A percentile compares a stretch with the other conserved stretches of the same genome.
These are phyloP conservation scores for Rhynchosporium graminicola DNA, from an alignment of 2,329 filamentous ascomycete genomes.

Conservation along the genomic window DNA sequence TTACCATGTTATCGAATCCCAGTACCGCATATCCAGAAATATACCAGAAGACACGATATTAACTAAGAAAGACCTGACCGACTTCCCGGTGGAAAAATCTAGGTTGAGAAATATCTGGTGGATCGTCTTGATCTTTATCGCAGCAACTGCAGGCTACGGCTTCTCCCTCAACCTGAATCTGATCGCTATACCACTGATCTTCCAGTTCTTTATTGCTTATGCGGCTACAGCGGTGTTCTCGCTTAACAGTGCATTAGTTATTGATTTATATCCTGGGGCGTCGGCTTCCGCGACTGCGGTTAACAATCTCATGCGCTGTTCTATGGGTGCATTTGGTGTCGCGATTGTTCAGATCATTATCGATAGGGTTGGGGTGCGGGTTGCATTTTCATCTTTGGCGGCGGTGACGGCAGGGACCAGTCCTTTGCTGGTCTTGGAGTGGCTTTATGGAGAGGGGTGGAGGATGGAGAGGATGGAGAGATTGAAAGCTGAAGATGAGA, in stretches of 20 bases:
- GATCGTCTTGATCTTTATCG: constrained; percentile 43
- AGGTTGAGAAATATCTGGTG: constrained; percentile 42
- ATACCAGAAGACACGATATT: constrained; percentile 36
- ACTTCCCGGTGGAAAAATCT: constrained; percentile 46
- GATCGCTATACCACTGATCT: constrained; percentile 36
- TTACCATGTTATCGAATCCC: constrained; percentile 41
- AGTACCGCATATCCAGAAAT: constrained; percentile 40
- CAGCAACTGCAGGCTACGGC: constrained; percentile 42
- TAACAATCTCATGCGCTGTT: constrained; percentile 42
- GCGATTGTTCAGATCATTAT: constrained; percentile 33
- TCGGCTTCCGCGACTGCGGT: constrained; percentile 41
- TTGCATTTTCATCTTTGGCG: constrained; percentile 29
- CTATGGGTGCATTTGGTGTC: constrained; percentile 39
- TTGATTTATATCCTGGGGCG: constrained; percentile 40
- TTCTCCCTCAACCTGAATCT: constrained; percentile 34
- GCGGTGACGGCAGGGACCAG: constrained; percentile 18
- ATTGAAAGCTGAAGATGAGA: constrained; percentile 20
- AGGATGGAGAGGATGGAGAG: constrained; percentile 24
- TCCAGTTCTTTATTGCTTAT: constrained; percentile 42
- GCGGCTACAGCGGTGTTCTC: constrained; percentile 42
- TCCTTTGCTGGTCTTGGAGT: constrained; percentile 28
- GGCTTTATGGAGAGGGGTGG: constrained; percentile 29
- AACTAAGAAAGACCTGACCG: constrained; percentile 39
- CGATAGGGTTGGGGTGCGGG: constrained; percentile 27
- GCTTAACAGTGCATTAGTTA: constrained; percentile 39